Percentiles rank a stretch among this genome's conserved stretches.
Conservation (phyloP, 192 early-diverging fungal species). For the Coemansia sp. region DNA sequence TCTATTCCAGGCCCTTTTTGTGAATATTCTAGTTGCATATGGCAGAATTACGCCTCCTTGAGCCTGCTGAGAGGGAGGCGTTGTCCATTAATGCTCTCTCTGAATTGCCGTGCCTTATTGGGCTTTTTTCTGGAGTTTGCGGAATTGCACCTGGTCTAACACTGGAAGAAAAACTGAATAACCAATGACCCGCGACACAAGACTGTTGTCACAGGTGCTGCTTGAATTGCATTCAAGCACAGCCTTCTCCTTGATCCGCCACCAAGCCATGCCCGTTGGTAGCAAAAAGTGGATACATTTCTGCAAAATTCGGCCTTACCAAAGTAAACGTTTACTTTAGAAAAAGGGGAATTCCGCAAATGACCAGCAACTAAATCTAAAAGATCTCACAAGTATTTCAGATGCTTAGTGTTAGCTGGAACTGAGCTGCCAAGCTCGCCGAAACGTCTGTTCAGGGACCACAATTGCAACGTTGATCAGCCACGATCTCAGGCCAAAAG, state of each 20-base stretch:
- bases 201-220: no score
- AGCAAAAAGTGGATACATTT: not conserved
- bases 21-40: not conserved
- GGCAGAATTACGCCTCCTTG: not conserved
- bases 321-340: not conserved
- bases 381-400: no score
- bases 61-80: not conserved
- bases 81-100: not conserved
- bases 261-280: not conserved
- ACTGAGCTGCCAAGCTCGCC: no score
- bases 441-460: not conserved
- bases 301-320: not conserved
- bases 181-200: not conserved
- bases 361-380: not conserved
- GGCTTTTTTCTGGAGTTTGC: not conserved
- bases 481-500: not conserved
- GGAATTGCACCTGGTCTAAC: not conserved
- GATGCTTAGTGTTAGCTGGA: no score
- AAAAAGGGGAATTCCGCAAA: not conserved
- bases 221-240: not conserved
- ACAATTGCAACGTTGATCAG: not conserved
- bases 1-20: not conserved
- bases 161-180: not conserved
- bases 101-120: not conserved
- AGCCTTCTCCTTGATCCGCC: no score